phyloP scores from a whole-genome alignment of 208 protist genomes.

The Trichomonas gallinae region DNA sequence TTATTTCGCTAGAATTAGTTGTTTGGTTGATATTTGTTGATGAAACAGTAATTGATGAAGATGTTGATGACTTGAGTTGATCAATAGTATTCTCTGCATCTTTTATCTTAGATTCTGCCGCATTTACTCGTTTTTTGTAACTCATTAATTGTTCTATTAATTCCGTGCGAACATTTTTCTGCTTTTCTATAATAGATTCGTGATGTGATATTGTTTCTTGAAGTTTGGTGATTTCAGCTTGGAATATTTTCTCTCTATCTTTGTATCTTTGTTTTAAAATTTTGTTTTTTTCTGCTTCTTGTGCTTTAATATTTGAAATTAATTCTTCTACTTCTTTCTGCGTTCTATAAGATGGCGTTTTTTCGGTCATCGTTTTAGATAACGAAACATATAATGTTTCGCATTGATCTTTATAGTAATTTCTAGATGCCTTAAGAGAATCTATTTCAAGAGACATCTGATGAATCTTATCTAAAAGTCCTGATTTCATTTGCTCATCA shows the following conservation, averaged over 20 bases:
- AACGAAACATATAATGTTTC: not conserved
- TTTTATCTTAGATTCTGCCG: not conserved
- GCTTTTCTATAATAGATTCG: not conserved
- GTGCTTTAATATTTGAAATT: not conserved
- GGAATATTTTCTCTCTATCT: not conserved
- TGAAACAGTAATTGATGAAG: too few species aligned
- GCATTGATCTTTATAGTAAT: conserved; percentile 5
- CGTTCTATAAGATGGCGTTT: not conserved
- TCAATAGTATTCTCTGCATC: not conserved
- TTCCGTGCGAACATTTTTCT: not conserved
- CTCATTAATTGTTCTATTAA: conserved; percentile 9
- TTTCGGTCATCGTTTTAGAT: not conserved
- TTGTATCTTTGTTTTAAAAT: not conserved
- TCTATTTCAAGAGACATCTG: not conserved
- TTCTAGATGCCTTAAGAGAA: not conserved
- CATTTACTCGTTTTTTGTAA: not conserved
- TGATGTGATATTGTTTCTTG: not conserved
- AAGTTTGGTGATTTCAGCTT: not conserved
- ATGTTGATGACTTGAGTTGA: not conserved
- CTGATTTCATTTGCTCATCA: not conserved
- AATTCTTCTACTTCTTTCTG: conserved; percentile 5
- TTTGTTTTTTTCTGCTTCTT: not conserved
- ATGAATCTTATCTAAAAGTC: not conserved
- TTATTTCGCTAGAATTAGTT: not conserved
- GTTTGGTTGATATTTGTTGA: not conserved